Conservation (phyloP, 768 basidiomycete species). For the Rhizopogon sp. region DNA sequence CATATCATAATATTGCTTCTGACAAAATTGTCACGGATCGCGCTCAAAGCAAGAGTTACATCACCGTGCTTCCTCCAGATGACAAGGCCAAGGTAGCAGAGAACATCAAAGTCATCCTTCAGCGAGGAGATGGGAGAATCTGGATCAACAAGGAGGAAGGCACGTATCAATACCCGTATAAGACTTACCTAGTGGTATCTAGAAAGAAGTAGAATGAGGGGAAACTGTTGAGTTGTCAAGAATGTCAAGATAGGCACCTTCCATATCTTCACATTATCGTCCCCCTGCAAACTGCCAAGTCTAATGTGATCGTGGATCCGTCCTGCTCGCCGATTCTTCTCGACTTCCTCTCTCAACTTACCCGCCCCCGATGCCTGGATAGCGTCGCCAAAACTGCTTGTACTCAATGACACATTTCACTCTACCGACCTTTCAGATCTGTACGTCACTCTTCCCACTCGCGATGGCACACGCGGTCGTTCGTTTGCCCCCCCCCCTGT, state of each 20-base stretch:
- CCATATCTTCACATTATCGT: neutral
- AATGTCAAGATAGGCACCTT: no score
- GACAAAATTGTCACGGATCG: conserved; percentile 57
- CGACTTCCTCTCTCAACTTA: conserved; percentile 10
- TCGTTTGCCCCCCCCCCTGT: conserved; percentile 35
- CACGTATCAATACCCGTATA: conserved; percentile 78
- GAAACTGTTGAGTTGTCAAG: neutral
- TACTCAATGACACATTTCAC: conserved; percentile 45
- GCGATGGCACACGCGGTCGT: conserved; percentile 49
- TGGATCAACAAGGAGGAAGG: conserved; percentile 78
- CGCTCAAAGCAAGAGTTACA: conserved; percentile 82
- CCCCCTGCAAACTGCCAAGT: no score
- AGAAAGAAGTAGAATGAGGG: conserved; percentile 32
- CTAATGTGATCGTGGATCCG: neutral
- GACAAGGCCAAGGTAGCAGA: conserved; percentile 48
- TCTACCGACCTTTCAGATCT: conserved; percentile 59
- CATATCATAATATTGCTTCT: conserved; percentile 47
- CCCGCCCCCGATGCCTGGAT: conserved; percentile 51
- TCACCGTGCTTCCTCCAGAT: conserved; percentile 56
- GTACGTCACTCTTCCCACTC: conserved; percentile 67
- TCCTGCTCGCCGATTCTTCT: conserved; percentile 7
- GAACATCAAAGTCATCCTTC: conserved; percentile 51
- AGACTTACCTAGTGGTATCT: conserved; percentile 53
- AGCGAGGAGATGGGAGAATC: conserved; percentile 52
- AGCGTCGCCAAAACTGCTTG: conserved; percentile 38